These are phyloP conservation scores for Earliella scabrosa DNA, from an alignment of 1,284 basidiomycete species.

Conservation along the genomic window DNA sequence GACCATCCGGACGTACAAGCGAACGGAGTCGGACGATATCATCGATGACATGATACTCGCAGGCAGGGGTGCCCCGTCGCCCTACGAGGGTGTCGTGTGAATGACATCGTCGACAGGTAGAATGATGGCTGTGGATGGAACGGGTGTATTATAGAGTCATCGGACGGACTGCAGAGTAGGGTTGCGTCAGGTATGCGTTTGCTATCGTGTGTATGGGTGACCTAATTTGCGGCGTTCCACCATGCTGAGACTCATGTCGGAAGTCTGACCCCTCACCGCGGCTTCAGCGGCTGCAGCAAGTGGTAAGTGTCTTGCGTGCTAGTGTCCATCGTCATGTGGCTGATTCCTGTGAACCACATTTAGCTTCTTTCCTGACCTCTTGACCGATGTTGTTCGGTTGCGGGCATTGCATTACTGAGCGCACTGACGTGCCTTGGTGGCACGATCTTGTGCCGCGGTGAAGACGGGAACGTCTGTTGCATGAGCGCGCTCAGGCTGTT, in stretches of 20 bases:
- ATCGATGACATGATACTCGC: slow-evolving; percentile 68
- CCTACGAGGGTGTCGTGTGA: slow-evolving; percentile 20
- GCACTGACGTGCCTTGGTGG: too few relatives aligned
- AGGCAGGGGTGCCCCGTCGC: slow-evolving; percentile 44
- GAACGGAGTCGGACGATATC: slow-evolving; percentile 75
- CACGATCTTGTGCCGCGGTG: too few relatives aligned
- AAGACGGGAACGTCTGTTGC: too few relatives aligned
- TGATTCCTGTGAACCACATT: too few relatives aligned
- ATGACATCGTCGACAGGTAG: background rate
- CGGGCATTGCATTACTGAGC: too few relatives aligned
- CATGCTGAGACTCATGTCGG: background rate
- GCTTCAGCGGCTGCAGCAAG: too few relatives aligned
- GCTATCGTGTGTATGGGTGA: slow-evolving; percentile 4
- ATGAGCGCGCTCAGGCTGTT: too few relatives aligned
- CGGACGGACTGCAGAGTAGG: background rate
- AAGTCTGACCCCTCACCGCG: too few relatives aligned
- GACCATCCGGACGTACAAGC: slow-evolving; percentile 88
- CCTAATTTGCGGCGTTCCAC: background rate
- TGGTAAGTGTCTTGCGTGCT: background rate
- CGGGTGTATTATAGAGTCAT: background rate
- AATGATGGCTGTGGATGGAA: too few relatives aligned
- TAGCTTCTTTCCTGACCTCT: too few relatives aligned
- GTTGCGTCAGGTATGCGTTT: background rate
- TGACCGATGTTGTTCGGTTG: too few relatives aligned
- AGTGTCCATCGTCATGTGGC: too few relatives aligned